Conservation (phyloP, 495 filamentous ascomycete species). For the Talaromyces thailandensis region DNA sequence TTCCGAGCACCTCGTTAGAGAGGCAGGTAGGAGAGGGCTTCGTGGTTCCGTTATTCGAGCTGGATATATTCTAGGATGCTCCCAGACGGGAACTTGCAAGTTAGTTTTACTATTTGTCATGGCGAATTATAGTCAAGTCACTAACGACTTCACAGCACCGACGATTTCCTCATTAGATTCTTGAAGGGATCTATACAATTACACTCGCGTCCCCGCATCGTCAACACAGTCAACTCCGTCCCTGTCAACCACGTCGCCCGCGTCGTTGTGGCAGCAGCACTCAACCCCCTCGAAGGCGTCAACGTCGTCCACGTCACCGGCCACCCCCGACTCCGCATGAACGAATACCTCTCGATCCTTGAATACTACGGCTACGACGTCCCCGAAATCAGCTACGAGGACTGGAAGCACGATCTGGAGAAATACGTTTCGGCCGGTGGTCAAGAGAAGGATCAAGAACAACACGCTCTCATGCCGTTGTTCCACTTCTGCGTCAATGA, state of each 20-base stretch:
- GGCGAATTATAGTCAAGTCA: neutral
- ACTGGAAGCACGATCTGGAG: conserved; percentile 44
- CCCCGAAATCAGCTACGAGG: conserved; percentile 56
- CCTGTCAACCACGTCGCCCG: conserved; percentile 79
- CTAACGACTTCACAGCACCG: conserved; percentile 48
- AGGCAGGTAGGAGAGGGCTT: conserved; percentile 71
- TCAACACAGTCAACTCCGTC: conserved; percentile 86
- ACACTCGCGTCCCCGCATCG: conserved; percentile 58
- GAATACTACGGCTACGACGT: conserved; percentile 70
- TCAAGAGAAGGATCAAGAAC: conserved; percentile 8
- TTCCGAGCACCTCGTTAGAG: conserved; percentile 69
- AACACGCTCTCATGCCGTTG: conserved; percentile 54
- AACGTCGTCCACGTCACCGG: conserved; percentile 70
- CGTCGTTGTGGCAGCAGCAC: conserved; percentile 63
- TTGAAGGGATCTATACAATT: conserved; percentile 85
- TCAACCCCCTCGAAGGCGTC: conserved; percentile 42
- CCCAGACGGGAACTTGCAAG: conserved; percentile 46
- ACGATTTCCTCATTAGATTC: conserved; percentile 90
- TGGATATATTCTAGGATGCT: conserved; percentile 79
- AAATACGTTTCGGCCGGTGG: conserved; percentile 41
- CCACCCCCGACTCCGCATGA: conserved; percentile 72
- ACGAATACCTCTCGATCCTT: conserved; percentile 63
- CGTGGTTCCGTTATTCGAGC: conserved; percentile 69
- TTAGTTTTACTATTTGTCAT: neutral
- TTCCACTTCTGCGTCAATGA: conserved; percentile 78